phyloP scores from a whole-genome alignment of 164 flowering plant species.

The Cinnamomum micranthum region DNA sequence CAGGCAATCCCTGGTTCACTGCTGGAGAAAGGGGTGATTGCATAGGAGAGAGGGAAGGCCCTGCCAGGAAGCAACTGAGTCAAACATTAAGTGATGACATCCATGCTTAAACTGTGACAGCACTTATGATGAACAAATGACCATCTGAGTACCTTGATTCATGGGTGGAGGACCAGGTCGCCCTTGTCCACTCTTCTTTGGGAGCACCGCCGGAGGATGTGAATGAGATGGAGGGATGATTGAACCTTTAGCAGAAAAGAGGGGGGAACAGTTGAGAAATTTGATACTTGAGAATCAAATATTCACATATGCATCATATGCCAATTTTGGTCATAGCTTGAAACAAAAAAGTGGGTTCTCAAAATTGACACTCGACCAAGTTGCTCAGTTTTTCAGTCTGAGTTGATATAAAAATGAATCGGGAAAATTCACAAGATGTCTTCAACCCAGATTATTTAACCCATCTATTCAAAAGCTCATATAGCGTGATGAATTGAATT shows the following conservation, averaged over 20 bases:
- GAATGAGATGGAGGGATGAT: slow-evolving; percentile 24
- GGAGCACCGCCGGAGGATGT: slow-evolving; percentile 18
- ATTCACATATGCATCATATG: neutral
- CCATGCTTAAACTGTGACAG: neutral
- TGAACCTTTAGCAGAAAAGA: slow-evolving; percentile 24
- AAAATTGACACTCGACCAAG: neutral
- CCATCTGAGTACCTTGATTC: slow-evolving; percentile 30
- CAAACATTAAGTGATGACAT: slow-evolving; percentile 9
- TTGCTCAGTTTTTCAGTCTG: neutral
- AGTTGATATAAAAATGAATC: neutral
- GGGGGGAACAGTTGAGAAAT: neutral
- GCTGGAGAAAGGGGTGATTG: slow-evolving; percentile 35
- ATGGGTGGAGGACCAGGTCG: slow-evolving; percentile 17
- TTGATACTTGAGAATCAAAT: neutral
- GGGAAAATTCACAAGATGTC: neutral
- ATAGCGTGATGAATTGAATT: neutral
- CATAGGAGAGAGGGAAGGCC: slow-evolving; percentile 29
- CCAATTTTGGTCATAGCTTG: neutral
- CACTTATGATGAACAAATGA: neutral
- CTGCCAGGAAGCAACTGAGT: slow-evolving; percentile 16
- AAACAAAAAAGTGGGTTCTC: neutral
- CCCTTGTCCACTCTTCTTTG: slow-evolving; percentile 21
- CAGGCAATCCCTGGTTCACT: slow-evolving; percentile 24
- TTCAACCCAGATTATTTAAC: neutral
- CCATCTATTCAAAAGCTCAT: neutral